A percentile compares a stretch with the other conserved stretches of the same genome.
These are phyloP conservation scores for Tricholoma matsutake DNA, from an alignment of 768 basidiomycete species.

Conservation along the genomic window DNA sequence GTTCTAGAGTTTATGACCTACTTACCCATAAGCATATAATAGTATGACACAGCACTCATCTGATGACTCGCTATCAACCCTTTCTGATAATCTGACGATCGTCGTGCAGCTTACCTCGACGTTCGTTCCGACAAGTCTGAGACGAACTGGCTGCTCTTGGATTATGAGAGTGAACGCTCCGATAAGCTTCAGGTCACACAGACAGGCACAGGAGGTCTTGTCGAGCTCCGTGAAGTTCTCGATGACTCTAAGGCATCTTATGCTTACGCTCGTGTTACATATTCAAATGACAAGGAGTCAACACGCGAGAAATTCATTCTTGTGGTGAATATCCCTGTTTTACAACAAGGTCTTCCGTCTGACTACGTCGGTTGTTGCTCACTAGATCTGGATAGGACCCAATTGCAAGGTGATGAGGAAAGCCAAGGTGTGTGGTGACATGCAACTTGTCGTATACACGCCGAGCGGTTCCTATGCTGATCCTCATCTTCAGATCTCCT, in stretches of 20 bases:
- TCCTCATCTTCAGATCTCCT: conserved; percentile 68
- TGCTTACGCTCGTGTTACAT: conserved; percentile 81
- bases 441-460: neutral
- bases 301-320: conserved; percentile 87
- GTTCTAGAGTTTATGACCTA: neutral
- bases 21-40: neutral
- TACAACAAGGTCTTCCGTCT: conserved; percentile 18
- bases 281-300: conserved; percentile 84
- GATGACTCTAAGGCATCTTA: conserved; percentile 76
- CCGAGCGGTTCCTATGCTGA: conserved; percentile 22
- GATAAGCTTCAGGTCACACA: conserved; percentile 77
- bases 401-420: conserved; percentile 88
- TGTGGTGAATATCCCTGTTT: conserved; percentile 41
- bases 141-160: conserved; percentile 86
- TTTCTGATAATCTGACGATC: conserved; percentile 22
- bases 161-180: conserved; percentile 83
- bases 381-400: conserved; percentile 73
- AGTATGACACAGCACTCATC: conserved; percentile 2
- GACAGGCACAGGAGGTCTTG: conserved; percentile 78
- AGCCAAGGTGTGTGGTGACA: conserved; percentile 64
- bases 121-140: conserved; percentile 83
- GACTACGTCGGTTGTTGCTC: conserved; percentile 10
- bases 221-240: conserved; percentile 70
- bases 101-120: conserved; percentile 72
- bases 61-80: conserved; percentile 7